Base-by-base conservation (phyloP, 2,329 filamentous ascomycete species). In the Penicillium sp. region DNA sequence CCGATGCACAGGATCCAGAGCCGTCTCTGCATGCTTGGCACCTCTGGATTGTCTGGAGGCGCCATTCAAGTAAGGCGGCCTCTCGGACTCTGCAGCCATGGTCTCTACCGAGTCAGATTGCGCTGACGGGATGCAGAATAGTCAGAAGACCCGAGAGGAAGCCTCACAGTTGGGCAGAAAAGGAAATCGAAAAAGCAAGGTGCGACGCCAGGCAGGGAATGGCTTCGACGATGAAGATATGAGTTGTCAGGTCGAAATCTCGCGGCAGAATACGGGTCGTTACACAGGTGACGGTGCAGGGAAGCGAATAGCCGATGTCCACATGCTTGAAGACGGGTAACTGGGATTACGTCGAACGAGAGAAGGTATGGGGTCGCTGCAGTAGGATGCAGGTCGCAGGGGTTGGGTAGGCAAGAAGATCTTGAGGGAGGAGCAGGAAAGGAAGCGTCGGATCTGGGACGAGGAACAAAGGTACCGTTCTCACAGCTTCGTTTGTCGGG, bases 1-100 rank as follows among this genome's bases (percentile, higher is more conserved):
- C 56, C 58, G 61, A 50, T 55, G 53, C 44, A 54, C 53, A 38
- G 56, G 41, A 55, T 57, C 54, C 34, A 56, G 57, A 41, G 57
- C 50, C 47, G 51, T 50, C 50, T 59, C 60, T 51, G 58, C 57
- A 47, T 56, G 54, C 56, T 59, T 59, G 54, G 55, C 45, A 26
- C 46, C 54, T 54, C 54, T 63, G 52, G 63, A 51, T 55, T 54
- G 61, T 56, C 56, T 57, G 56, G 62, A 58, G 42, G 52, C 55
- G 50, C 60, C 62, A 44, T 64, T 59, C 51, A 57, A 55, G 57
- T 58, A 58, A 59, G 65, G 63, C 62, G 57, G 59, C 62, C 65
- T 65, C 59, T 66, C 63, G 58, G 63, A 65, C 52, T 66, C 63
- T 58, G 62, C 61, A 55, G 61, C 57, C 63, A 67, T 67, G 59